A percentile compares a stretch with the other conserved stretches of the same genome.
phyloP scores from a whole-genome alignment of 2,329 filamentous ascomycete genomes.

The Arthrobotrys megalospora region DNA sequence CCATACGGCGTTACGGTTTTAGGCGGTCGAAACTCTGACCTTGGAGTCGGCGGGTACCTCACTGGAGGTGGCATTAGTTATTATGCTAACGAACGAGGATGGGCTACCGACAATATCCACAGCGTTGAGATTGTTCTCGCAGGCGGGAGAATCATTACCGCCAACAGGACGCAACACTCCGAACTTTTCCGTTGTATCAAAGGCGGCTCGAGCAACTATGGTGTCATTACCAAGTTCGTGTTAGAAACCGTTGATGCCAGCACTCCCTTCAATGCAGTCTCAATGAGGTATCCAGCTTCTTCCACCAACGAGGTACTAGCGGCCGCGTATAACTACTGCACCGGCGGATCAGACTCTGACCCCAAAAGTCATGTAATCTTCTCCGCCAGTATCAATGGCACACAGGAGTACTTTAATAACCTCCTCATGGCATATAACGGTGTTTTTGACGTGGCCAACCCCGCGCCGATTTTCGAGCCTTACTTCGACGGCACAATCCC shows the following conservation, averaged over 20 bases:
- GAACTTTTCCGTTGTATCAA: constrained; percentile 65
- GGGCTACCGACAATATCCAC: constrained; percentile 70
- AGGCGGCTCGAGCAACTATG: constrained; percentile 65
- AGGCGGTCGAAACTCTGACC: constrained; percentile 68
- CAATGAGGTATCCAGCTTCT: background rate
- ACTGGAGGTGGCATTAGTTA: constrained; percentile 72
- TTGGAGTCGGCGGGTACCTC: constrained; percentile 69
- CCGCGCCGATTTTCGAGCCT: constrained; percentile 35
- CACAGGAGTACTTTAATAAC: background rate
- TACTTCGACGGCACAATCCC: constrained; percentile 45
- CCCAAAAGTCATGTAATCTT: constrained; percentile 34
- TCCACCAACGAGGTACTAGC: constrained; percentile 8
- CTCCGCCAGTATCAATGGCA: background rate
- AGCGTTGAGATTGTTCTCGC: constrained; percentile 72
- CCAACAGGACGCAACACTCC: constrained; percentile 63
- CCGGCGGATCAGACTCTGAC: constrained; percentile 31
- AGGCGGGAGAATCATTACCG: constrained; percentile 69
- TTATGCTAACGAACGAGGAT: constrained; percentile 70
- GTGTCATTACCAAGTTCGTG: constrained; percentile 65
- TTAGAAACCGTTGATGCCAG: constrained; percentile 15
- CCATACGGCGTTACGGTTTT: constrained; percentile 67
- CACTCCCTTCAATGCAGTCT: background rate
- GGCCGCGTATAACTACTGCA: constrained; percentile 24
- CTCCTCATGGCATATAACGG: constrained; percentile 18
- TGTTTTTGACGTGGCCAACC: constrained; percentile 27